phyloP scores from a whole-genome alignment of 73 alveolate species.

The Diophrys appendiculata region DNA sequence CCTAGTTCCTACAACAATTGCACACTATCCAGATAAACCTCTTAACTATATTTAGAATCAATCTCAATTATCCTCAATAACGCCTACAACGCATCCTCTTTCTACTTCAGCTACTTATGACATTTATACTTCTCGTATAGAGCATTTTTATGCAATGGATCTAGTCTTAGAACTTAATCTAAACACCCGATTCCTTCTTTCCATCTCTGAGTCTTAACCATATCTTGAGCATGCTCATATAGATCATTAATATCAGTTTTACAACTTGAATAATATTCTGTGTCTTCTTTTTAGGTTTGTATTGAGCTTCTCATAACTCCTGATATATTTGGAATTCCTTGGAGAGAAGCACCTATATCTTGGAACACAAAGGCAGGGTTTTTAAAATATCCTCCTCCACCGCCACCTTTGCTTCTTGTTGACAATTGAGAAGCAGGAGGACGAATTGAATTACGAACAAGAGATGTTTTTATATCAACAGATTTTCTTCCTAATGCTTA shows the following conservation, averaged over 20 bases:
- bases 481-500: too few species aligned
- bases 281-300: too few species aligned
- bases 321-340: too few species aligned
- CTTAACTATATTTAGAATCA: background rate
- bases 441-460: too few species aligned
- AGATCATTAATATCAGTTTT: background rate
- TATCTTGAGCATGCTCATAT: background rate
- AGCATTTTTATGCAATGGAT: background rate
- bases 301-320: too few species aligned
- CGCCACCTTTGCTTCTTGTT: too few species aligned
- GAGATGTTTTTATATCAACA: too few species aligned
- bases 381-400: too few species aligned
- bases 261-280: too few species aligned
- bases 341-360: too few species aligned
- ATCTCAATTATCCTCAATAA: background rate
- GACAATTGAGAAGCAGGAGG: too few species aligned
- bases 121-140: background rate
- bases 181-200: background rate
- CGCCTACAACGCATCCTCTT: background rate
- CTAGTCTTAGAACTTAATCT: background rate
- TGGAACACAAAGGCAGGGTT: too few species aligned
- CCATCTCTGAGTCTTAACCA: background rate
- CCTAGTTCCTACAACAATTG: background rate
- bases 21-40: background rate
- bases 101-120: background rate